Evolutionary conservation across 805 yeast genomes (phyloP).

Genomic region (Tetrapisispora pingtungensis): DNA sequence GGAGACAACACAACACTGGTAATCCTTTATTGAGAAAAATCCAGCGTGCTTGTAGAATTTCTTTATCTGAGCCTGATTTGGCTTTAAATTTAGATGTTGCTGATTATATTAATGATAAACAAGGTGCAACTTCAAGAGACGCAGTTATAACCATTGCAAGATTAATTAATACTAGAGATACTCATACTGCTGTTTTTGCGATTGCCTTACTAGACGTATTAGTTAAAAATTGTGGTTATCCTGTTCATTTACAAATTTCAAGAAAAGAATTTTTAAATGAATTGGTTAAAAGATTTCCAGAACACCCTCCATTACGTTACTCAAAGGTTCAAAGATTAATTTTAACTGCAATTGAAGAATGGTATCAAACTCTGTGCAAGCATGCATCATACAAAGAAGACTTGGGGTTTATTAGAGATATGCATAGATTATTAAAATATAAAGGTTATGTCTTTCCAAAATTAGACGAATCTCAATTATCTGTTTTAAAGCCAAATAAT

Average conservation of each 20-base stretch:
- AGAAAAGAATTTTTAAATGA: conserved; percentile 92
- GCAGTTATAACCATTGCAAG: conserved; percentile 82
- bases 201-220: conserved; percentile 73
- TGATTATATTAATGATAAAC: conserved; percentile 85
- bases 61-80: conserved; percentile 76
- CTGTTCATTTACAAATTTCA: conserved; percentile 88
- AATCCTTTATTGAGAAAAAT: conserved; percentile 35
- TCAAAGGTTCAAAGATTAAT: conserved; percentile 75
- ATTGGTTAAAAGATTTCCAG: conserved; percentile 87
- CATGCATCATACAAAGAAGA: conserved; percentile 87
- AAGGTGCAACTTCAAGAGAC: conserved; percentile 83
- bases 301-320: conserved; percentile 81
- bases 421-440: conserved; percentile 82
- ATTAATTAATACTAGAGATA: conserved; percentile 69
- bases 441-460: conserved; percentile 94
- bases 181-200: conserved; percentile 79
- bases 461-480: conserved; percentile 79
- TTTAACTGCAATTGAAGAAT: conserved; percentile 86
- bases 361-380: conserved; percentile 91
- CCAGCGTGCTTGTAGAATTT: conserved; percentile 77
- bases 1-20: conserved; percentile 22
- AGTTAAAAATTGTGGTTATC: conserved; percentile 97
- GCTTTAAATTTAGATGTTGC: conserved; percentile 86
- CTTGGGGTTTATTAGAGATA: conserved; percentile 82
- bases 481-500: conserved; percentile 85